A percentile compares a stretch with the other conserved stretches of the same genome.
Conservation (phyloP, 805 yeast genomes). For the Starmerella apis region DNA sequence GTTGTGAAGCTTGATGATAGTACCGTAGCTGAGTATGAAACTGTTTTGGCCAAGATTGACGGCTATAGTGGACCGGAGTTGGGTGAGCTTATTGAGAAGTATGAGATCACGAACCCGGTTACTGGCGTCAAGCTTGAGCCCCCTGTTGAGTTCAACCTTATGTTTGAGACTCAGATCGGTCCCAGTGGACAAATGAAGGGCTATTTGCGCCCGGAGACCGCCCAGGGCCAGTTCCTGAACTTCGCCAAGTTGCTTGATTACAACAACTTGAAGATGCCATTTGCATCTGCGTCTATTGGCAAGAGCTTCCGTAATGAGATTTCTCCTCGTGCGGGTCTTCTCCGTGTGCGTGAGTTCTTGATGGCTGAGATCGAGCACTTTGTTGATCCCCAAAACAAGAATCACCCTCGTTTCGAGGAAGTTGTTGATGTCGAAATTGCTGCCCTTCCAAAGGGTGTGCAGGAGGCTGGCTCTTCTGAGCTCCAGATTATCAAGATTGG, state of each 20-base stretch:
- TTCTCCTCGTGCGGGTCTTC: slow-evolving; percentile 93
- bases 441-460: slow-evolving; percentile 78
- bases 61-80: slow-evolving; percentile 88
- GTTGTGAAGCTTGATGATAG: slow-evolving; percentile 76
- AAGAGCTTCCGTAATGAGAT: slow-evolving; percentile 98
- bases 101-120: slow-evolving; percentile 82
- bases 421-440: slow-evolving; percentile 62
- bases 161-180: slow-evolving; percentile 99
- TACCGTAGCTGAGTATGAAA: slow-evolving; percentile 70
- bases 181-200: slow-evolving; percentile 97
- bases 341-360: slow-evolving; percentile 95
- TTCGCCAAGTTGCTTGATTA: slow-evolving; percentile 85
- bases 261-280: slow-evolving; percentile 95
- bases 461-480: slow-evolving; percentile 72
- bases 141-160: slow-evolving; percentile 91
- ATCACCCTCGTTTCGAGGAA: slow-evolving; percentile 68
- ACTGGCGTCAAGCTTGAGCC: slow-evolving; percentile 77
- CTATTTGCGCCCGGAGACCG: slow-evolving; percentile 95
- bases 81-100: slow-evolving; percentile 75
- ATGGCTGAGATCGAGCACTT: slow-evolving; percentile 99
- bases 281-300: slow-evolving; percentile 98
- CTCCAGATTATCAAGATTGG: slow-evolving; percentile 61
- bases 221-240: slow-evolving; percentile 97
- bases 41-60: slow-evolving; percentile 77
- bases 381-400: slow-evolving; percentile 85